phyloP scores from a whole-genome alignment of 169 alveolate species.

The Theileria parva region DNA sequence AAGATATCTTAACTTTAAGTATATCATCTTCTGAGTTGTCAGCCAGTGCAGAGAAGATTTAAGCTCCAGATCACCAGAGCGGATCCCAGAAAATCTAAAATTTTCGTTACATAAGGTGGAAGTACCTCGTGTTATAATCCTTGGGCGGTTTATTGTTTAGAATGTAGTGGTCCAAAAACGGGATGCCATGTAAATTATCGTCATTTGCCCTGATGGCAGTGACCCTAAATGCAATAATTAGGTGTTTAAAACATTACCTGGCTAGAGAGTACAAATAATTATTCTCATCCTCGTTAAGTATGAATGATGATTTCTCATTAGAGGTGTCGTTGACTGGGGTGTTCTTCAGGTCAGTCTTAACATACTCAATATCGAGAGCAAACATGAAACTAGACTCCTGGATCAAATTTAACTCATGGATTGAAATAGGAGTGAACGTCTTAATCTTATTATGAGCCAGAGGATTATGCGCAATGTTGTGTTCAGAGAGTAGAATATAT shows the following conservation, averaged over 20 bases:
- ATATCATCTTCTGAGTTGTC: constrained; percentile 71
- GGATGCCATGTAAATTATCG: constrained; percentile 59
- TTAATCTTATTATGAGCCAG: constrained; percentile 49
- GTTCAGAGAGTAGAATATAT: constrained; percentile 51
- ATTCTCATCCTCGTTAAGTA: constrained; percentile 15
- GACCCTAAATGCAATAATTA: constrained; percentile 51
- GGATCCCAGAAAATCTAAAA: constrained; percentile 75
- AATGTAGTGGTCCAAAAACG: constrained; percentile 80
- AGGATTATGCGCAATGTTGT: constrained; percentile 66
- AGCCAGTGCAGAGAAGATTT: constrained; percentile 76
- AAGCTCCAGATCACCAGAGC: constrained; percentile 78
- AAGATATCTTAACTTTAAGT: constrained; percentile 74
- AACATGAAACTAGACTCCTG: constrained; percentile 38
- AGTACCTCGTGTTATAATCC: constrained; percentile 79
- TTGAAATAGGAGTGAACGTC: constrained; percentile 55
- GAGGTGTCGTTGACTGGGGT: neutral
- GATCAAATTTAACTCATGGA: constrained; percentile 37
- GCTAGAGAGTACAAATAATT: constrained; percentile 48
- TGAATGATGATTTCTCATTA: constrained; percentile 21
- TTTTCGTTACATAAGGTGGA: neutral
- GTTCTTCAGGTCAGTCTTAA: constrained; percentile 36
- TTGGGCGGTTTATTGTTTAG: constrained; percentile 73
- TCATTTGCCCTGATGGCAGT: constrained; percentile 74
- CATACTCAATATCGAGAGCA: constrained; percentile 68
- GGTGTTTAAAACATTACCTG: constrained; percentile 18